Evolutionary conservation across 805 yeast genomes (phyloP), one percentile per base, ranked within the genome.

Genomic region (Wickerhamomyces alni): DNA sequence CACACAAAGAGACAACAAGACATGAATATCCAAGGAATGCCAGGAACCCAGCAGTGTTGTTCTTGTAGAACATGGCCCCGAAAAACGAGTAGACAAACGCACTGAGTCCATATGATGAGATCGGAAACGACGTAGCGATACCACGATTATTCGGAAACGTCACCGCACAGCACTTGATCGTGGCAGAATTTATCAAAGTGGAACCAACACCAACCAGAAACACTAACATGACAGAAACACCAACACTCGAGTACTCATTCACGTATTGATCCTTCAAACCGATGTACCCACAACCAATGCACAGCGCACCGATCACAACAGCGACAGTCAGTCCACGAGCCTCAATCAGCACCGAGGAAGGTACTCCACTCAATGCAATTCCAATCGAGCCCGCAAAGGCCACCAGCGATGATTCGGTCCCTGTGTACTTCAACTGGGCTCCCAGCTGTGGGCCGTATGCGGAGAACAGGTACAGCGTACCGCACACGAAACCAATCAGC

Each of bases 391-490:
- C 94, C 8, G 72, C 57, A 52, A 82, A 71, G 3, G 87, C 89
- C 3, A 84, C 70, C 22, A 69, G 54, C 5, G 88, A 77, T 5
- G 84, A 67, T 38, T 80, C 72, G 0, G 85, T 69, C 3, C 85
- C 87, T 1, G 75, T 55, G 48, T 85, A 75, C 17, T 62, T 61
- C 38, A 85, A 67, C 37, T 68, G 67, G 22, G 58, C 59, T 1
- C 88, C 85, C 39, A 83, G 67, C 55, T 85, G 93, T 0, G 94
- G 91, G 29, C 87, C 81, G 57, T 77, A 85, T 1, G 87, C 85
- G 8, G 86, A 78, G 60, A 79, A 85, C 34, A 84, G 63, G 59
- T 85, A 85, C 51, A 82, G 64, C 2, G 93, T 85, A 1, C 94
- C 94, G 49, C 86, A 77, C 15, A 73, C 72, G 35, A 80, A 58